Conservation (phyloP, 371 early-diverging fungal genomes). For the Blyttiomyces sp. region DNA sequence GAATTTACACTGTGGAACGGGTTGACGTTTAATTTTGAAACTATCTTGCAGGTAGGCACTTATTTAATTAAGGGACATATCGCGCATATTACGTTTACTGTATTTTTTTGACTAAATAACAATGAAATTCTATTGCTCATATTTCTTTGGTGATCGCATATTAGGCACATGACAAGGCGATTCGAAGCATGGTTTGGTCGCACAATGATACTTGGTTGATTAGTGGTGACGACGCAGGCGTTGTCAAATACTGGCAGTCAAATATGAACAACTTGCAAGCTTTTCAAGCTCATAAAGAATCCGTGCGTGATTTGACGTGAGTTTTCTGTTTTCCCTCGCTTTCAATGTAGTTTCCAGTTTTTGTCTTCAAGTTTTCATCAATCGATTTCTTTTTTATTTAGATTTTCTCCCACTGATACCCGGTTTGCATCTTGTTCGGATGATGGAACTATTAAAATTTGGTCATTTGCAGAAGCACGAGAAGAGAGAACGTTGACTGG, state of each 20-base stretch:
- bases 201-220: slow-evolving; percentile 97
- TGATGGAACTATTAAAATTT: slow-evolving; percentile 96
- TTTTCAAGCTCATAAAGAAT: slow-evolving; percentile 90
- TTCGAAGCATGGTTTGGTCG: slow-evolving; percentile 97
- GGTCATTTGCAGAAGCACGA: slow-evolving; percentile 88
- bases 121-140: neutral
- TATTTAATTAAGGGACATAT: slow-evolving; percentile 9
- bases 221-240: slow-evolving; percentile 93
- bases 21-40: slow-evolving; percentile 99
- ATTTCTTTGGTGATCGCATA: neutral
- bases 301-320: slow-evolving; percentile 86
- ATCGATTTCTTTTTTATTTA: slow-evolving; percentile 22
- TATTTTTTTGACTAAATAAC: slow-evolving; percentile 1
- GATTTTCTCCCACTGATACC: slow-evolving; percentile 84
- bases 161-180: slow-evolving; percentile 91
- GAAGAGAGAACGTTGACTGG: slow-evolving; percentile 78
- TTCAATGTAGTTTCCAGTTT: neutral
- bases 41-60: slow-evolving; percentile 84
- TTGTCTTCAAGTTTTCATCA: too few species aligned
- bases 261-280: slow-evolving; percentile 98
- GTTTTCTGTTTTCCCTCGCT: neutral
- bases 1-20: slow-evolving; percentile 99
- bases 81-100: neutral
- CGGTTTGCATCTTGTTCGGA: slow-evolving; percentile 98
- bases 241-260: slow-evolving; percentile 99